Conservation (phyloP, 2,329 filamentous ascomycete species). For the Colletotrichum graminicola region DNA sequence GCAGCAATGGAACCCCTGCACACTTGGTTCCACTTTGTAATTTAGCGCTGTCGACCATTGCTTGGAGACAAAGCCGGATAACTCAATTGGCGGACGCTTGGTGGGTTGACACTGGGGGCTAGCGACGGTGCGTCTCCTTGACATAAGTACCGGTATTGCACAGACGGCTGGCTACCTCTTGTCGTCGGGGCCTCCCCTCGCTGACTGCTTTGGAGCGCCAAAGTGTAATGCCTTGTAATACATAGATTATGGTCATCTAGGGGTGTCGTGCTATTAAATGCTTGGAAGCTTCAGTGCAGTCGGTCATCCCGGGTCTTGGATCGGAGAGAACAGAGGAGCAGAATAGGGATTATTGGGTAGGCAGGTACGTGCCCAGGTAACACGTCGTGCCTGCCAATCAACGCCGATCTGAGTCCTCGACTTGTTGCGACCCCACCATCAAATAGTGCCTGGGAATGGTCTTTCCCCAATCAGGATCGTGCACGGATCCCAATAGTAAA, state of each 20-base stretch:
- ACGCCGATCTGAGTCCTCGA: conserved; percentile 13
- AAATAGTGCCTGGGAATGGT: conserved; percentile 37
- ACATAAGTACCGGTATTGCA: background rate
- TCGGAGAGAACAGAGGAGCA: conserved; percentile 22
- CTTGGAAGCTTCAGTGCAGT: conserved; percentile 9
- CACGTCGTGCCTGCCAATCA: conserved; percentile 10
- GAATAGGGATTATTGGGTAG: background rate
- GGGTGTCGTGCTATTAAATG: background rate
- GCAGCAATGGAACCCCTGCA: conserved; percentile 23
- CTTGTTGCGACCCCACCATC: conserved; percentile 25
- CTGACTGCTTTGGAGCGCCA: background rate
- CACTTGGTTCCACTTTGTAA: conserved; percentile 18
- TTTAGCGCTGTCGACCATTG: conserved; percentile 30
- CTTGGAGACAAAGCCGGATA: conserved; percentile 16
- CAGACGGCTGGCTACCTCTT: background rate
- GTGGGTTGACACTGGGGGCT: conserved; percentile 1
- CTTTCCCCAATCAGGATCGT: conserved; percentile 48
- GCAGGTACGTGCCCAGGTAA: background rate
- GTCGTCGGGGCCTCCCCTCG: background rate
- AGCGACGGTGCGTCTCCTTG: background rate
- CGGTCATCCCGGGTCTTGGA: conserved; percentile 18
- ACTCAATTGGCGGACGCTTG: conserved; percentile 2
- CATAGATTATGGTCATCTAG: background rate
- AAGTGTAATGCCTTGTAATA: background rate
- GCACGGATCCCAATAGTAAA: conserved; percentile 50